Base-by-base conservation (phyloP, 768 basidiomycete genomes). In the Dentipellis fragilis region DNA sequence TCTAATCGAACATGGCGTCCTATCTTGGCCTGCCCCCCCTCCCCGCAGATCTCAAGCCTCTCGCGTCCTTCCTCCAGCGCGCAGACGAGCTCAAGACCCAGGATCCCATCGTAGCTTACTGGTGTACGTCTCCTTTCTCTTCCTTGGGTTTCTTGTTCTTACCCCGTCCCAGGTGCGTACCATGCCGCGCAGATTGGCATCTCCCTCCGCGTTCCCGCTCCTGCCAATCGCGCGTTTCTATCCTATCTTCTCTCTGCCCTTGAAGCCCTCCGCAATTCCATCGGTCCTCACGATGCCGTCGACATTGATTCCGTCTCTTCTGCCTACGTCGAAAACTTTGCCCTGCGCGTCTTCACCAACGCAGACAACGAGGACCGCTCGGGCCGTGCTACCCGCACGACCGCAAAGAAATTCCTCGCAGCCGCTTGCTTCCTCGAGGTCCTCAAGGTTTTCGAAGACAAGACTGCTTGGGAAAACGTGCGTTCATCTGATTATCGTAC, bases 301-400 rank as follows among this genome's bases (percentile, higher is more conserved):
- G 85, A 89, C 58, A 80, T 83, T 56, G 93, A 97, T 64, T 71
- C 79, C 9, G 92, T 83, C 0, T 88, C 89, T 40, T 81, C 87
- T 2, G 91, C 92, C 3, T 94, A 92, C 64, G 83, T 98, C 49
- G 93, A 97, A 74, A 93, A 94, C 71, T 98, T 98, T 74, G 94
- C 91, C 1, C 70, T 94, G 22, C 86, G 78, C 58, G 83, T 98
- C n/a, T 99, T 99, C 70, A 73, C 75, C 10, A 75, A 75, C 61
- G 95, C 95, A 17, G 96, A 99, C 66, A 86, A 88, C 63, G 93
- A 95, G 66, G 96, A 98, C 68, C 75, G 95, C 47, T 77, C 72
- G 12, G 92, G 87, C 1, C 75, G 73, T 46, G 83, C 87, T 12
- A 88, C 85, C 36, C 84, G 87, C 90, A 92, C 63, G 17, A 98